Evolutionary conservation across 192 early-diverging fungal species (phyloP), one percentile per base, ranked within the genome.

Genomic region (Rhizophagus prolifer): DNA sequence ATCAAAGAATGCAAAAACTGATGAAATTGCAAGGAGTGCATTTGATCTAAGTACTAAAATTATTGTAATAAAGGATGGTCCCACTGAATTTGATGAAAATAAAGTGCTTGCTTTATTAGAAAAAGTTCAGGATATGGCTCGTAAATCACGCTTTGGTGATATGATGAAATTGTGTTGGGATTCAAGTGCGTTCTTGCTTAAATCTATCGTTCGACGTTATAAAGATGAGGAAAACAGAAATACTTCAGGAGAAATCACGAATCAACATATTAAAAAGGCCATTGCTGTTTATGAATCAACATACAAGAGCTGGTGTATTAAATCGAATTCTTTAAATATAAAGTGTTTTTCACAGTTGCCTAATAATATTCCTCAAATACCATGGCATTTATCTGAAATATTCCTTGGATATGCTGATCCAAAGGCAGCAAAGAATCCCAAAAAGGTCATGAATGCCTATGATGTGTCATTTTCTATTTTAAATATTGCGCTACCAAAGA

Each of bases 11-110:
- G 36, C 38, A 10, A 47, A 70, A 47, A 47, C 38, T 6, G 44
- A 70, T 47, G 68, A 70, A 70, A 47, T 70, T 70, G n/a, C 68
- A 12, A 50, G 50, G 44, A 70, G 68, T 16, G 41, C 23, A 26
- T 44, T 21, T 47, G 8, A n/a, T 70, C n/a, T 70, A 5, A 70
- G 13, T 25, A 14, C 41, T 13, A 44, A 28, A 70, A 10, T 70
- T 46, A 21, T 23, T 21, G 41, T 47, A 3, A 70, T 26, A 23
- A 70, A 70, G 25, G 38, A 70, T 14, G 41, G 28, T 9, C 68
- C 44, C 10, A 70, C 23, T 10, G 30, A 70, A 47, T 47, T 70
- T 16, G 68, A 70, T 47, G 38, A 46, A 50, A 10, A 26, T 70
- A n/a, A 13, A 26, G 12, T 70, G 23, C 68, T 70, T 47, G 2